These are phyloP conservation scores for Przewalskia tangutica DNA, from an alignment of 257 asterid species.

Conservation along the genomic window DNA sequence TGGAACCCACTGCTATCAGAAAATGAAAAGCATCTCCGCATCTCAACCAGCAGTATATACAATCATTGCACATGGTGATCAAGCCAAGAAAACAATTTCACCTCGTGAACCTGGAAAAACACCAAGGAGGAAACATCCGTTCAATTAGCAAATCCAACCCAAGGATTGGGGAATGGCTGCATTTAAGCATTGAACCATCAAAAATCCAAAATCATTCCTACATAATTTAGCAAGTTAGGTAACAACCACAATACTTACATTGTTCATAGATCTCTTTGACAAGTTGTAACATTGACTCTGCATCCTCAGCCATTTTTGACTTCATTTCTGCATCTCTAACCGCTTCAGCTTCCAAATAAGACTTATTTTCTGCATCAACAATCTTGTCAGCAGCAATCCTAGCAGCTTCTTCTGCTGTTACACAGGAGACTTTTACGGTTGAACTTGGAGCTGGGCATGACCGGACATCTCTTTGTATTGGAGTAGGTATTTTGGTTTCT, in stretches of 20 bases:
- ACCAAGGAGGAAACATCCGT: neutral
- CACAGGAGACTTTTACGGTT: slow-evolving; percentile 3
- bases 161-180: neutral
- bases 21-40: neutral
- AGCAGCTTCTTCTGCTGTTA: slow-evolving; percentile 29
- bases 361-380: slow-evolving; percentile 44
- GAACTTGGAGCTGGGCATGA: slow-evolving; percentile 14
- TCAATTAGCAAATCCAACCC: neutral
- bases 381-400: slow-evolving; percentile 29
- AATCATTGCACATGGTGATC: neutral
- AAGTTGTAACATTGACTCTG: slow-evolving; percentile 22
- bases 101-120: slow-evolving; percentile 25
- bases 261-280: slow-evolving; percentile 20
- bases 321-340: slow-evolving; percentile 35
- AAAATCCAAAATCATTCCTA: neutral
- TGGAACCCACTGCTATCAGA: neutral
- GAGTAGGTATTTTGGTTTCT: slow-evolving; percentile 19
- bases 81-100: slow-evolving; percentile 15
- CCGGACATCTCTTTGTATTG: slow-evolving; percentile 15
- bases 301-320: slow-evolving; percentile 36
- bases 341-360: slow-evolving; percentile 35
- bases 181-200: neutral
- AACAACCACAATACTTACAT: slow-evolving; percentile 9
- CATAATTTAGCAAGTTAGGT: neutral
- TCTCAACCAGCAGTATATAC: slow-evolving; percentile 14